Conservation (phyloP, 176 grass and related monocot species). For the Oryza longistaminata region DNA sequence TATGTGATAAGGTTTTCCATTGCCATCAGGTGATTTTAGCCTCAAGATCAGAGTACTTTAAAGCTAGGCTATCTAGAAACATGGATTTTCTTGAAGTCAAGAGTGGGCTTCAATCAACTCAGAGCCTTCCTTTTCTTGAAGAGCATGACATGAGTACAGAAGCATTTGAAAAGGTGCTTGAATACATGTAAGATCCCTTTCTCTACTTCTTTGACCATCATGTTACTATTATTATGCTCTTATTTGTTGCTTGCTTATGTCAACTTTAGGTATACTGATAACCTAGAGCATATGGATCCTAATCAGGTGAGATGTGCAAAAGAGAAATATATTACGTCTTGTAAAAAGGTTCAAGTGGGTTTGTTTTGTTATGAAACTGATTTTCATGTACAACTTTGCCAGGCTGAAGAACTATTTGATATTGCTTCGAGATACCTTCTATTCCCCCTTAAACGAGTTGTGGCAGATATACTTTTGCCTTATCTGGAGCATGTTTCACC, state of each 20-base stretch:
- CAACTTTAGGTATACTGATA: slow-evolving; percentile 82
- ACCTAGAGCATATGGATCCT: slow-evolving; percentile 68
- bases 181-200: slow-evolving; percentile 79
- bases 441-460: slow-evolving; percentile 82
- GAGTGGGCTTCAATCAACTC: slow-evolving; percentile 32
- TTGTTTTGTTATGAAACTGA: background rate
- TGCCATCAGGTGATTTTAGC: slow-evolving; percentile 93
- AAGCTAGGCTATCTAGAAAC: slow-evolving; percentile 80
- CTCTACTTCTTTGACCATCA: slow-evolving; percentile 19
- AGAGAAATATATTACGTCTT: background rate
- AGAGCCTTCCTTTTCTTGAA: slow-evolving; percentile 68
- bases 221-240: slow-evolving; percentile 17
- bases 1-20: slow-evolving; percentile 66
- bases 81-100: slow-evolving; percentile 72
- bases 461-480: slow-evolving; percentile 73
- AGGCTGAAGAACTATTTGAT: slow-evolving; percentile 99
- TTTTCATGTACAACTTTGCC: slow-evolving; percentile 6
- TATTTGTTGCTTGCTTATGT: background rate
- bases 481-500: slow-evolving; percentile 65
- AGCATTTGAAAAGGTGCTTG: slow-evolving; percentile 93
- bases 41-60: slow-evolving; percentile 93
- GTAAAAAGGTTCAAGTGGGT: background rate
- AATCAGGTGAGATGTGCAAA: slow-evolving; percentile 54
- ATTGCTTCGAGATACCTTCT: slow-evolving; percentile 87
- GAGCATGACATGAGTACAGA: slow-evolving; percentile 88